phyloP scores from a whole-genome alignment of 257 asterid genomes.

The Ilex asprella region DNA sequence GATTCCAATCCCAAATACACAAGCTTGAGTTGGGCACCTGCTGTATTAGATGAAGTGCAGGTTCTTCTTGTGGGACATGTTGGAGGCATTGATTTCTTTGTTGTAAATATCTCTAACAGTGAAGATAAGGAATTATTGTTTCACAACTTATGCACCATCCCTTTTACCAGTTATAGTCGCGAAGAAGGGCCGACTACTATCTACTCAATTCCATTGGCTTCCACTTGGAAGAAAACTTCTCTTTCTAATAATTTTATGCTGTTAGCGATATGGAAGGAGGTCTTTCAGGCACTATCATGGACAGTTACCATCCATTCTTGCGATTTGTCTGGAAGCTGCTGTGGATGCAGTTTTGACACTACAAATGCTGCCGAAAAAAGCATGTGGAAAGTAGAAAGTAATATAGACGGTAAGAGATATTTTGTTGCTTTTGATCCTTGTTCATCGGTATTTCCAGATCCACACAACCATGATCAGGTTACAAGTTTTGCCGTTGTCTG shows the following conservation, averaged over 20 bases:
- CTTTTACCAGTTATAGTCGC: slow-evolving; percentile 37
- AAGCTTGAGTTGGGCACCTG: slow-evolving; percentile 86
- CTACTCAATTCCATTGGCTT: slow-evolving; percentile 57
- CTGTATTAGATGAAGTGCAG: slow-evolving; percentile 38
- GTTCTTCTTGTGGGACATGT: slow-evolving; percentile 73
- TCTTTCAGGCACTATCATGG: slow-evolving; percentile 76
- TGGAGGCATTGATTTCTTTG: slow-evolving; percentile 65
- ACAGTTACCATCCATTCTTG: slow-evolving; percentile 53
- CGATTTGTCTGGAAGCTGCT: slow-evolving; percentile 34
- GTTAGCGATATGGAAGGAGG: slow-evolving; percentile 67
- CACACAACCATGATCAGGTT: slow-evolving; percentile 43
- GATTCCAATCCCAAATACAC: slow-evolving; percentile 47
- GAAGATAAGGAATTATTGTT: slow-evolving; percentile 30
- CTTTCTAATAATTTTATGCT: slow-evolving; percentile 58
- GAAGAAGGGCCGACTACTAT: slow-evolving; percentile 48
- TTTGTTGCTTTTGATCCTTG: slow-evolving; percentile 49
- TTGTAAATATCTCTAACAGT: slow-evolving; percentile 35
- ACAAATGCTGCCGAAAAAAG: slow-evolving; percentile 23
- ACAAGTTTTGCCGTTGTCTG: slow-evolving; percentile 63
- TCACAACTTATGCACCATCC: slow-evolving; percentile 50
- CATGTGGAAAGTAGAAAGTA: slow-evolving; percentile 46
- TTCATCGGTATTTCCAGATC: slow-evolving; percentile 65
- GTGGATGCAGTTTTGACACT: slow-evolving; percentile 22
- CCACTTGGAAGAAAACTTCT: slow-evolving; percentile 41
- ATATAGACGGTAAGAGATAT: slow-evolving; percentile 46